A percentile compares a stretch with the other conserved stretches of the same genome.
These are phyloP conservation scores for Teunomyces stri DNA, from an alignment of 805 yeast species.

Conservation along the genomic window DNA sequence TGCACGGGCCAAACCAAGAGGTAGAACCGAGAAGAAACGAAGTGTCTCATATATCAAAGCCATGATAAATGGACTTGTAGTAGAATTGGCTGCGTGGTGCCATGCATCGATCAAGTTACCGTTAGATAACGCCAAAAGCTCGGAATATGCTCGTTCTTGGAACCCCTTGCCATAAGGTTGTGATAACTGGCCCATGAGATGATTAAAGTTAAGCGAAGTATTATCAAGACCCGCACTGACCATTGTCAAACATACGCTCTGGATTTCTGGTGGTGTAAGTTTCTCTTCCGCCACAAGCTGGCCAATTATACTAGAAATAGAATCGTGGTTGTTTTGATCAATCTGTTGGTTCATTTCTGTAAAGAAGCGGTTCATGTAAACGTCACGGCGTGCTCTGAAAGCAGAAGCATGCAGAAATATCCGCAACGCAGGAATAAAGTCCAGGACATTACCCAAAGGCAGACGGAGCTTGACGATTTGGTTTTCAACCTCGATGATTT, in stretches of 20 bases:
- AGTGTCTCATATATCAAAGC: slow-evolving; percentile 66
- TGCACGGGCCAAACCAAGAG: slow-evolving; percentile 62
- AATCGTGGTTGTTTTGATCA: slow-evolving; percentile 19
- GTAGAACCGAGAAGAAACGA: slow-evolving; percentile 62
- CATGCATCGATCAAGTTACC: slow-evolving; percentile 34
- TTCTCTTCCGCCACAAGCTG: slow-evolving; percentile 10
- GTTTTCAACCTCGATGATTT: slow-evolving; percentile 55
- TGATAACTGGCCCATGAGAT: slow-evolving; percentile 59
- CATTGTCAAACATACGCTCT: slow-evolving; percentile 67
- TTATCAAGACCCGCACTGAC: slow-evolving; percentile 80
- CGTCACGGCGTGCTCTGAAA: slow-evolving; percentile 43
- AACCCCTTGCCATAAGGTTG: slow-evolving; percentile 37
- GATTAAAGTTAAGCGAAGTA: slow-evolving; percentile 59
- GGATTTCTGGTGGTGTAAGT: slow-evolving; percentile 40
- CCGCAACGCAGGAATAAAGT: slow-evolving; percentile 50
- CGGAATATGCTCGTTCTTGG: slow-evolving; percentile 44
- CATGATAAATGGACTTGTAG: slow-evolving; percentile 46
- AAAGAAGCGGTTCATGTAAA: slow-evolving; percentile 44
- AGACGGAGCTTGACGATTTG: slow-evolving; percentile 56
- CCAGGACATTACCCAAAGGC: slow-evolving; percentile 53
- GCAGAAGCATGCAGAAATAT: slow-evolving; percentile 18
- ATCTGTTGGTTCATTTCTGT: slow-evolving; percentile 12
- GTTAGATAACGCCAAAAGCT: slow-evolving; percentile 35
- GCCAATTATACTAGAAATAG: slow-evolving; percentile 27
- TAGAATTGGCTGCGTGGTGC: slow-evolving; percentile 20